Evolutionary conservation across 305 asterid genomes (phyloP).

Genomic region (Stenogyne calaminthoides): DNA sequence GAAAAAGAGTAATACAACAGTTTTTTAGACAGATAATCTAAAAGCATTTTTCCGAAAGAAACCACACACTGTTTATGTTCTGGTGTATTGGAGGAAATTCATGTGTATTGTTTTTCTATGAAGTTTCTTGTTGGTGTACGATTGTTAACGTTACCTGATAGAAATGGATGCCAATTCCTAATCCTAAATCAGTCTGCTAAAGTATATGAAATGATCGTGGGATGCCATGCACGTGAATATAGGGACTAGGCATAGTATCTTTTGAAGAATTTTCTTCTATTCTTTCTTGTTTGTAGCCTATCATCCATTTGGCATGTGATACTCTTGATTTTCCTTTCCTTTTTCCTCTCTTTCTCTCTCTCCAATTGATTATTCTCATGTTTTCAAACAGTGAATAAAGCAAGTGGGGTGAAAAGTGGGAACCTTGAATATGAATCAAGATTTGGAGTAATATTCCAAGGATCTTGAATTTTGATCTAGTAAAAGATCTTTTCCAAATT

Average conservation of each 20-base stretch:
- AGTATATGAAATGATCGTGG: background rate
- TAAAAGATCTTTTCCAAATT: slow-evolving; percentile 5
- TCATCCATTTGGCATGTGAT: background rate
- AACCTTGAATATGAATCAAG: slow-evolving; percentile 5
- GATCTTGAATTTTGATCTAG: background rate
- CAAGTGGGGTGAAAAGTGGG: slow-evolving; percentile 11
- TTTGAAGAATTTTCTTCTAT: background rate
- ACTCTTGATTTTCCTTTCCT: background rate
- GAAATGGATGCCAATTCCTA: background rate
- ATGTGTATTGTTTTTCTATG: background rate
- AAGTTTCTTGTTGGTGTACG: background rate
- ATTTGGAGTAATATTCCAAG: background rate
- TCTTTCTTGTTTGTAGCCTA: background rate
- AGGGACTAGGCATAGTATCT: background rate
- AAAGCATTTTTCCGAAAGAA: background rate
- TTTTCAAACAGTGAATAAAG: slow-evolving; percentile 10
- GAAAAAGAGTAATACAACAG: background rate
- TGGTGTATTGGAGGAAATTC: background rate
- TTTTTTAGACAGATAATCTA: background rate
- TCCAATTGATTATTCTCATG: slow-evolving; percentile 8
- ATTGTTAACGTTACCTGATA: background rate
- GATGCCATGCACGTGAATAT: background rate
- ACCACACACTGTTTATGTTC: background rate
- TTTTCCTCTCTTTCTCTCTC: background rate
- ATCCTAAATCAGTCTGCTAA: background rate